Base-by-base conservation (phyloP, 202 grass and related monocot species). In the Carex arenaria region DNA sequence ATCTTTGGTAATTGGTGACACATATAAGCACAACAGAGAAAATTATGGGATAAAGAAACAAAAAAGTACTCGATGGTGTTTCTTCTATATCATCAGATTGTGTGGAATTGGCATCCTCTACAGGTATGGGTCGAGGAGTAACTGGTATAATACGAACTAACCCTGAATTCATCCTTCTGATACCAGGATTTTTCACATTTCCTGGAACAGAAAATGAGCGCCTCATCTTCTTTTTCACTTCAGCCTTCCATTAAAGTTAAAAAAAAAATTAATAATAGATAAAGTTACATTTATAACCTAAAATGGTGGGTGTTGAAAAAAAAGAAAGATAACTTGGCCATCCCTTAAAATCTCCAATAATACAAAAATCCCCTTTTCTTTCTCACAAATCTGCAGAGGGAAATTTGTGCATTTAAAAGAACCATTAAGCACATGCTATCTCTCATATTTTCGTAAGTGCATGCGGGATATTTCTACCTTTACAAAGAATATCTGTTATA, bases 121-220 rank as follows among this genome's bases (percentile, higher is more conserved):
- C 81, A 61, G 67, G 81, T 61, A 87, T 83, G 84, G 89, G 89
- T 65, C 88, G 89, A 80, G 96, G 96, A 51, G 96, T 99, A 83
- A 87, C 81, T 80, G 93, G 82, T 85, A 96, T 93, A 60, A 99
- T 93, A 66, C 96, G 93, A 62, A 99, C 85, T 62, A 99, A 63
- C 42, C 89, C 88, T 20, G 95, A 99, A 94, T 96, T 91, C 18
- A 86, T 85, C 82, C 96, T 90, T 85, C 88, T 87, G 61, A 99
- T 88, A 87, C 93, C 89, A 55, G 70, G 82, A 83, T 84, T 90
- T 87, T 99, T 99, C 53, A 67, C 85, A 90, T 96, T 90, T 83
- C 89, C 96, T 59, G 93, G 95, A 28, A 96, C 93, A 82, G 96
- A 99, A 75, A 99, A 89, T 1, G 96, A 96, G 18, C 96, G 91